Evolutionary conservation across 306 rosid species (phyloP).

Genomic region (Malus domestica): ASM211411v1 NC_041799.1:84001-84500

Average conservation of each 20-base stretch:
- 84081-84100: background rate
- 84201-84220: background rate
- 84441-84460: conserved; percentile 38
- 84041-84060: background rate
- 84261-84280: background rate
- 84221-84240: background rate
- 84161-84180: background rate
- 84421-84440: conserved; percentile 38
- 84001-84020: background rate
- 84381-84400: conserved; percentile 40
- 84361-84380: conserved; percentile 58
- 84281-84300: conserved; percentile 8
- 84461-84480: conserved; percentile 46
- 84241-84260: background rate
- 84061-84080: background rate
- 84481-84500: conserved; percentile 47
- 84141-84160: background rate
- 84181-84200: background rate
- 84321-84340: background rate
- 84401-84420: conserved; percentile 31
- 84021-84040: background rate
- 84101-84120: background rate
- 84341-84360: conserved; percentile 17
- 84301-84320: background rate
- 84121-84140: background rate